phyloP scores from a whole-genome alignment of 73 alveolate species.

The Uronychia binucleata region DNA sequence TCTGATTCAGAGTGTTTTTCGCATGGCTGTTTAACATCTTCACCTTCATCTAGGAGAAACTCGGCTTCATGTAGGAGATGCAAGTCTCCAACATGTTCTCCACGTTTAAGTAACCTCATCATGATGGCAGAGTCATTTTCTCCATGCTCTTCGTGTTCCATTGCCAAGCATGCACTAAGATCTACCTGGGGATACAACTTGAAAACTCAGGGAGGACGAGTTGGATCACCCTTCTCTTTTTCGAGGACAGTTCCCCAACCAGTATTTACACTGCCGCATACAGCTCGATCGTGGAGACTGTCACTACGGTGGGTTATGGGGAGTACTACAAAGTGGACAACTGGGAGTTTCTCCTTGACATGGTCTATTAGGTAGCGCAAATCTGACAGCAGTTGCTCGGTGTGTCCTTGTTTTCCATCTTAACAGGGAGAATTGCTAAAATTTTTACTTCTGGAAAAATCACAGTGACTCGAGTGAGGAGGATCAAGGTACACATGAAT shows the following conservation, averaged over 20 bases:
- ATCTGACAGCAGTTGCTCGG: not conserved
- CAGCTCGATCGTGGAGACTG: not conserved
- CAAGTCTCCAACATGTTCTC: not conserved
- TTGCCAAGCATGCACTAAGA: not conserved
- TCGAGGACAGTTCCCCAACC: not conserved
- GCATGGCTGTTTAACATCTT: not conserved
- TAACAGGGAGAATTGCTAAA: not conserved
- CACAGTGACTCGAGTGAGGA: not conserved
- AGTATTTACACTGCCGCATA: not conserved
- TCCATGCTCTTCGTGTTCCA: not conserved
- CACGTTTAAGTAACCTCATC: not conserved
- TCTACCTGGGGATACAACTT: not conserved
- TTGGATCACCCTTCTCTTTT: not conserved
- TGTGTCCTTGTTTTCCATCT: not conserved
- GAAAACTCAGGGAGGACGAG: not conserved
- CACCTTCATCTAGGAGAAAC: not conserved
- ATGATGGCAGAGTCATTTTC: not conserved
- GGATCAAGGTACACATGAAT: not conserved
- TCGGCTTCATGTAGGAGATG: not conserved
- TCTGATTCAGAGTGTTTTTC: not conserved
- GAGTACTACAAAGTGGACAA: not conserved
- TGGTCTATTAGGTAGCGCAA: not conserved
- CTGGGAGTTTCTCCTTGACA: not conserved
- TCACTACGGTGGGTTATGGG: not conserved
- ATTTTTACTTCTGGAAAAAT: not conserved